Percentiles rank a stretch among this genome's conserved stretches.
These are phyloP conservation scores for Lycium ferocissimum DNA, from an alignment of 257 asterid genomes.

Conservation along the genomic window DNA sequence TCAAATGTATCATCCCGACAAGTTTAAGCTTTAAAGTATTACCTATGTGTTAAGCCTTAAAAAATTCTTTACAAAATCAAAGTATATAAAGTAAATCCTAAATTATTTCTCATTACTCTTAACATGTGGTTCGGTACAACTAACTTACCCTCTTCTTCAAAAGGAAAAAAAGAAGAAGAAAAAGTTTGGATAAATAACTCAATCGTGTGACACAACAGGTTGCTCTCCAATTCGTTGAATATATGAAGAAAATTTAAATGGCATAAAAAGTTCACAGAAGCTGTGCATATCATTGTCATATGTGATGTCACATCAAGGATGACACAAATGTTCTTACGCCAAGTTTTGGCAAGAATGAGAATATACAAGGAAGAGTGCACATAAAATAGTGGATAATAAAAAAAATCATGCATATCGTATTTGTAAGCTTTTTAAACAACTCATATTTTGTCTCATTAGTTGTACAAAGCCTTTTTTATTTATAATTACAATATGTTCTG, in stretches of 20 bases:
- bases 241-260: neutral
- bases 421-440: too few species aligned
- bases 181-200: neutral
- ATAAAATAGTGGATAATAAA: neutral
- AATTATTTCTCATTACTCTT: neutral
- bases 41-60: too few species aligned
- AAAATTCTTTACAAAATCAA: too few species aligned
- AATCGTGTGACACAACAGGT: neutral
- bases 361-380: neutral
- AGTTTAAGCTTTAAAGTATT: too few species aligned
- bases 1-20: too few species aligned
- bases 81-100: too few species aligned
- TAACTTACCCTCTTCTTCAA: neutral
- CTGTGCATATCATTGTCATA: neutral
- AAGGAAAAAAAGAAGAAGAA: neutral
- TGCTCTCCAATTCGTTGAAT: neutral
- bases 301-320: neutral
- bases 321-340: neutral
- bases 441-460: too few species aligned
- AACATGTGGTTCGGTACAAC: neutral
- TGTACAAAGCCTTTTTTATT: too few species aligned
- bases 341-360: neutral
- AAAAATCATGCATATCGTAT: too few species aligned
- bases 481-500: too few species aligned
- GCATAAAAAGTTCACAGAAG: neutral